Evolutionary conservation across 176 grass and related monocot species (phyloP), one percentile per base, ranked within the genome.

Genomic region (Dactylis glomerata): DNA sequence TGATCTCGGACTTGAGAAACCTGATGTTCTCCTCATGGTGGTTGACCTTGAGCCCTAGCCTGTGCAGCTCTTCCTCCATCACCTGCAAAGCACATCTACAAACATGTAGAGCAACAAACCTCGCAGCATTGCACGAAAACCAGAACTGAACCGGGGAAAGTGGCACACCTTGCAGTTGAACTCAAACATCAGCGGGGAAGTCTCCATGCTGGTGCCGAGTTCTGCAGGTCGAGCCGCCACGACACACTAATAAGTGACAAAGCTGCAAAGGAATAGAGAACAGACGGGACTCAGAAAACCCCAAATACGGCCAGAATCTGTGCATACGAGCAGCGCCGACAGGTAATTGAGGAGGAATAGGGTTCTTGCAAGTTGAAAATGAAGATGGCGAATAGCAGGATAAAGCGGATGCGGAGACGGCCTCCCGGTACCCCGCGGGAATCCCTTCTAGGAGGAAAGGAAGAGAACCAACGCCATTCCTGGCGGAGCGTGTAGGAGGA

Each of bases 21-120:
- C 66, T 90, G 32, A 94, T 70, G 82, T 91, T 91, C 41, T 91
- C 76, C 51, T 97, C 92, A 37, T 97, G 88, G 81, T 94, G 88
- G 52, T 89, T 88, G 76, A 91, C 81, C 79, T 91, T 86, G 74
- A 91, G 69, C 9, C 70, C 90, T 44, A 94, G 68, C 79, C 77
- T 92, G 41, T 91, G 57, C 44, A 97, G 31, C 49, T 92, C 89
- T 14, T 92, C 88, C 84, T 97, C 78, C 88, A 94, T 79, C 45
- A 22, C 68, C 95, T 97, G 84, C 64, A 91, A 79, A 51, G 36
- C n/a, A 65, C 27, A 87, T 27, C 3, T 26, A 66, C 41, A 41
- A 58, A 62, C 23, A 82, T 67, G 24, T 63, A 74, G 33, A 82
- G 24, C 24, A 42, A 36, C 55, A 44, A 44, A 19, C 63, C 16